Conservation (phyloP, 2,329 filamentous ascomycete species). For the Cadophora sp. region DNA sequence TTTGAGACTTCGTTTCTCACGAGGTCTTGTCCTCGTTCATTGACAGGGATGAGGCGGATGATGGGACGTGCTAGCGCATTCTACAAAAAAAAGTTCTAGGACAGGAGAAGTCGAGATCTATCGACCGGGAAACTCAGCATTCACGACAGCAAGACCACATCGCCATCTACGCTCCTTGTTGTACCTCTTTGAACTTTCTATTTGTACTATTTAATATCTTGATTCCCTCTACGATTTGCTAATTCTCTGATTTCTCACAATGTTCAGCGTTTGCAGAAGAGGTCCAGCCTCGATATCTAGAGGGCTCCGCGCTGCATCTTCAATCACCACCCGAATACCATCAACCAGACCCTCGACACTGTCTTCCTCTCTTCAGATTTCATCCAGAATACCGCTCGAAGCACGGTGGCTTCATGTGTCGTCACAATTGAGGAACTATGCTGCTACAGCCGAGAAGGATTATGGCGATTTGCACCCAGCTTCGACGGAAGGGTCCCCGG, state of each 20-base stretch:
- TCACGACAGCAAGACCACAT: slow-evolving; percentile 11
- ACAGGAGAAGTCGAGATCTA: slow-evolving; percentile 2
- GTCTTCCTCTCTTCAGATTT: slow-evolving; percentile 30
- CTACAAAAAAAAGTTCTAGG: slow-evolving; percentile 24
- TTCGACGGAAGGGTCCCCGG: neutral
- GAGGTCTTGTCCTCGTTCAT: neutral
- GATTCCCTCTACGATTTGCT: slow-evolving; percentile 21
- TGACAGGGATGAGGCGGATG: neutral
- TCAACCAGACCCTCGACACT: slow-evolving; percentile 38
- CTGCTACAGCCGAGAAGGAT: slow-evolving; percentile 19
- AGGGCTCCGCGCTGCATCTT: slow-evolving; percentile 36
- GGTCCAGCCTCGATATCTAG: slow-evolving; percentile 43
- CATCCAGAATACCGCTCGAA: slow-evolving; percentile 29
- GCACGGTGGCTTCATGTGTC: slow-evolving; percentile 41
- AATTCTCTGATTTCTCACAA: slow-evolving; percentile 28
- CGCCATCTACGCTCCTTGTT: slow-evolving; percentile 28
- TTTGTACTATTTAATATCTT: slow-evolving; percentile 28
- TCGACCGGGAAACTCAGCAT: neutral
- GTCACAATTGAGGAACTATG: slow-evolving; percentile 32
- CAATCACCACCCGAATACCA: slow-evolving; percentile 36
- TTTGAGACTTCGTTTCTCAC: neutral
- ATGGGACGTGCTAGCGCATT: slow-evolving; percentile 23
- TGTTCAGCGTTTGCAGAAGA: slow-evolving; percentile 45
- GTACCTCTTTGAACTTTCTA: slow-evolving; percentile 24
- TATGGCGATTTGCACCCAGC: slow-evolving; percentile 13